phyloP scores from a whole-genome alignment of 345 rosid species.

The Gossypium bickii region DNA sequence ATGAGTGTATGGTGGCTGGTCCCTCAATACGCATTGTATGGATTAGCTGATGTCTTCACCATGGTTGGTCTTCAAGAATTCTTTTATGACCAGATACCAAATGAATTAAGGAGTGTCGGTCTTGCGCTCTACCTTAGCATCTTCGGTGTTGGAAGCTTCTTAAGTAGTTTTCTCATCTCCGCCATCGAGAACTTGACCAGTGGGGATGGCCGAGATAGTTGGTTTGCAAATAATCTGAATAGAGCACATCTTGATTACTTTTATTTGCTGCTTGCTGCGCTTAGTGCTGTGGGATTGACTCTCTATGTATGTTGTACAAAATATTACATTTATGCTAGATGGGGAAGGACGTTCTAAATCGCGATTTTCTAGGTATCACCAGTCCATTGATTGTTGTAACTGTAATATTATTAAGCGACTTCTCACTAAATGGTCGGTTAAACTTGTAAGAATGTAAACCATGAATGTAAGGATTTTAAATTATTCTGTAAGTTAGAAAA shows the following conservation, averaged over 20 bases:
- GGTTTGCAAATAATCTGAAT: slow-evolving; percentile 32
- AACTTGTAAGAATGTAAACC: neutral
- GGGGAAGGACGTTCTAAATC: neutral
- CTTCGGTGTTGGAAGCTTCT: slow-evolving; percentile 11
- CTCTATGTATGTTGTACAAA: slow-evolving; percentile 21
- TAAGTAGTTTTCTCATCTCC: slow-evolving; percentile 29
- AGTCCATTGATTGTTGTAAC: too few relatives aligned
- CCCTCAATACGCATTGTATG: neutral
- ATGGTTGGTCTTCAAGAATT: slow-evolving; percentile 40
- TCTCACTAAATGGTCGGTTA: neutral
- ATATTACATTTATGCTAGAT: slow-evolving; percentile 20
- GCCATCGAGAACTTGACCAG: neutral
- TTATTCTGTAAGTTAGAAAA: neutral
- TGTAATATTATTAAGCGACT: neutral
- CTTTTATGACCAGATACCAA: slow-evolving; percentile 27
- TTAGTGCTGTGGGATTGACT: slow-evolving; percentile 17
- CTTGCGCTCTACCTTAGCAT: slow-evolving; percentile 3
- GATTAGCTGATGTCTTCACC: neutral
- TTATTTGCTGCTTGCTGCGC: slow-evolving; percentile 34
- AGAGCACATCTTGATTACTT: slow-evolving; percentile 32
- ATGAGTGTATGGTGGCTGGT: slow-evolving; percentile 27
- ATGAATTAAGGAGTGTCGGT: neutral
- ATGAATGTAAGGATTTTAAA: neutral
- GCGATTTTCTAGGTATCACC: too few relatives aligned
- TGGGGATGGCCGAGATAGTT: slow-evolving; percentile 9